Evolutionary conservation across 2,329 filamentous ascomycete genomes (phyloP), one percentile per base, ranked within the genome.

Genomic region (Botryotinia calthae): DNA sequence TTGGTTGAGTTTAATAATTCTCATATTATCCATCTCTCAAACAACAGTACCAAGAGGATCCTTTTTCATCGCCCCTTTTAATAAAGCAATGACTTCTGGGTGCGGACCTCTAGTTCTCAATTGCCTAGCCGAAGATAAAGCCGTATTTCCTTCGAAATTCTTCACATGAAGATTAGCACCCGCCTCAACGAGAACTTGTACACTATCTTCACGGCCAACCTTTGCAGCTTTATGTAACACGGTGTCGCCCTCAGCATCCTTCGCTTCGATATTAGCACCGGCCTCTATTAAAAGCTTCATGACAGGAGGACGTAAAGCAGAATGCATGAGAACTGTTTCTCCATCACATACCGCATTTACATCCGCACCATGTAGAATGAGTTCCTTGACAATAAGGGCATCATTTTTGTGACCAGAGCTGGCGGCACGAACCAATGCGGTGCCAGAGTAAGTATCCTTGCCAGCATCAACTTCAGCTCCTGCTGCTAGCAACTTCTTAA

Each of bases 401-500:
- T 18, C 12, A 42, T 62, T 34, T n/a, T 9, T 46, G 14, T 54
- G 37, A 4, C 37, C 46, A 2, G 44, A 62, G 7, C 7, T 42
- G 22, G 20, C 56, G 25, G 65, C 65, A n/a, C 12, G 20, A 63
- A 14, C 2, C 5, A 70, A 31, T 56, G 56, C 37, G 1, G n/a
- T 64, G 31, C 6, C 14, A 31, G 6, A 37, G 37, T 42, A 44
- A 25, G 8, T 18, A 10, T 70, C 8, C 20, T 42, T 62, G n/a
- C 28, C 40, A 16, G n/a, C n/a, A 28, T 72, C n/a, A 54, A 69
- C 46, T 28, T 70, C 42, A 12, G 70, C 62, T n/a, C 51, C 70
- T 59, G 40, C 42, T 25, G 25, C 28, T 12, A 68, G 20, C 22
- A 68, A n/a, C 5, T 16, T 58, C 6, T 48, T 51, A 18, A 72